phyloP scores from a whole-genome alignment of 441 rosid species.

The Viola pubescens region DNA sequence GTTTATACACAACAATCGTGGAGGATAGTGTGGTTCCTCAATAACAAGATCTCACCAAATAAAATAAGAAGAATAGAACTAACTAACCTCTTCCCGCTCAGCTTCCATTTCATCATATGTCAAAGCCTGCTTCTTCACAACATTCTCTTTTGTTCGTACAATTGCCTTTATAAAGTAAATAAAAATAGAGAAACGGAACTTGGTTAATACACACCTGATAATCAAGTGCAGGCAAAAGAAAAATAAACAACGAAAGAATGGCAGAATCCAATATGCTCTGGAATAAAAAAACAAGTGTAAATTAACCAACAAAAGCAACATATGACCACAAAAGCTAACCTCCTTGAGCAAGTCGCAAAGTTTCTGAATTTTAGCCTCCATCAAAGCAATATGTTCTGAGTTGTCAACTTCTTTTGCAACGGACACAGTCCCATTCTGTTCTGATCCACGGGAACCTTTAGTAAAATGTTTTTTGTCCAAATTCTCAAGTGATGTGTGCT shows the following conservation, averaged over 20 bases:
- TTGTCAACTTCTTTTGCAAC: slow-evolving; percentile 34
- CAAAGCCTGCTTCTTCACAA: slow-evolving; percentile 92
- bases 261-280: no score
- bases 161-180: slow-evolving; percentile 44
- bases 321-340: slow-evolving; percentile 32
- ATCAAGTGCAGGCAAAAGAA: slow-evolving; percentile 1
- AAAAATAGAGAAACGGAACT: background rate
- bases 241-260: background rate
- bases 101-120: slow-evolving; percentile 96
- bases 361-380: slow-evolving; percentile 67
- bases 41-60: no score
- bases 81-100: slow-evolving; percentile 81
- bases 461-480: slow-evolving; percentile 92
- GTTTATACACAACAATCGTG: no score
- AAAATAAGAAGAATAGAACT: background rate
- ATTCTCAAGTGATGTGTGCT: slow-evolving; percentile 73
- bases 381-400: slow-evolving; percentile 61
- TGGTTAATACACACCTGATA: background rate
- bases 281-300: no score
- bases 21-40: no score
- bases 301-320: no score
- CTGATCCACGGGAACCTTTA: slow-evolving; percentile 41
- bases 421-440: slow-evolving; percentile 47
- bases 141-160: slow-evolving; percentile 67
- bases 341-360: slow-evolving; percentile 68